Percentiles rank a stretch among this genome's conserved stretches.
Conservation (phyloP, 306 rosid species). For the Malus fusca region DNA sequence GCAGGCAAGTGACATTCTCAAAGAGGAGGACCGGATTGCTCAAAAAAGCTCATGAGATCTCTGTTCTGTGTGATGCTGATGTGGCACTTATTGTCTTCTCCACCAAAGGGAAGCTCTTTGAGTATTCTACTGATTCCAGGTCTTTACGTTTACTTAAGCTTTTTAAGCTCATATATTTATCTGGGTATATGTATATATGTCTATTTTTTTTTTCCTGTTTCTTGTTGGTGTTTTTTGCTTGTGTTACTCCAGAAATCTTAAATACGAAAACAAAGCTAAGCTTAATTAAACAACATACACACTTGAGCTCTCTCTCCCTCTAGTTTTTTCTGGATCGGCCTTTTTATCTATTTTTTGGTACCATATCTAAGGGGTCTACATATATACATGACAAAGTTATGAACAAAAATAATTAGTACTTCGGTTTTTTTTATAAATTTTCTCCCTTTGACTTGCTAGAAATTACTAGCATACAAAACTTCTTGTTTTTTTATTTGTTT, state of each 20-base stretch:
- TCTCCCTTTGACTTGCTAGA: not conserved
- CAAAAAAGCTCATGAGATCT: conserved; percentile 84
- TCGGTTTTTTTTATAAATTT: not conserved
- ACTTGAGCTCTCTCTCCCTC: not conserved
- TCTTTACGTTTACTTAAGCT: not conserved
- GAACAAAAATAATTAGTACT: not conserved
- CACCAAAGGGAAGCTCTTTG: conserved; percentile 57
- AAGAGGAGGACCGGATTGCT: conserved; percentile 56
- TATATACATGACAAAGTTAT: not conserved
- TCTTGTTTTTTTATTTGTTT: not conserved
- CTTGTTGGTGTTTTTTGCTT: not conserved
- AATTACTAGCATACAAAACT: not conserved
- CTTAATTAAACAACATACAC: not conserved
- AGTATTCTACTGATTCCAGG: conserved; percentile 63
- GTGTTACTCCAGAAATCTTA: not conserved
- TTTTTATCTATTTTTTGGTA: not conserved
- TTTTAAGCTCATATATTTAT: not conserved
- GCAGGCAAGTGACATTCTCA: conserved; percentile 76
- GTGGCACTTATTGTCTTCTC: conserved; percentile 72
- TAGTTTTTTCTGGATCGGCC: not conserved
- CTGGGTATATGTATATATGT: not conserved
- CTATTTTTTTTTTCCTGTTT: not conserved
- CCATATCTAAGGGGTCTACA: not conserved
- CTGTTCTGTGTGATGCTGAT: conserved; percentile 74
- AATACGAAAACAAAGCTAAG: not conserved